Conservation (phyloP, 441 rosid genomes). For the Gossypium davidsonii region DNA sequence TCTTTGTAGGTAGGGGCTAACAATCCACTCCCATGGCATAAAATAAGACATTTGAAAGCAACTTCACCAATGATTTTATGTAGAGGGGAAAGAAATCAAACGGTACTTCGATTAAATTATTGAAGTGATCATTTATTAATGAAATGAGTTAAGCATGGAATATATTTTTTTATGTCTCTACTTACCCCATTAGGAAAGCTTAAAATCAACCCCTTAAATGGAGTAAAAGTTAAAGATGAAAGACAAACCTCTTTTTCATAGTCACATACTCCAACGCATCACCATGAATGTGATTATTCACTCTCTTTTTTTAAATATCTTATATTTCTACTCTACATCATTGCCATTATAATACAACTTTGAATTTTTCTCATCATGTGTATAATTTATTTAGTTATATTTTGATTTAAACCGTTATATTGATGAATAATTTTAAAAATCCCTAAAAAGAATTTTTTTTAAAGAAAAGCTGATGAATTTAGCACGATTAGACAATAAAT, state of each 20-base stretch:
- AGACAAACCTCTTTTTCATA: background rate
- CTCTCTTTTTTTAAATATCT: background rate
- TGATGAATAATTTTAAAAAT: too few species aligned
- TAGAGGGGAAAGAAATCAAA: constrained; percentile 6
- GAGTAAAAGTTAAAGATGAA: constrained; percentile 1
- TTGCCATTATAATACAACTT: too few species aligned
- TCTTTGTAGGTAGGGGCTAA: constrained; percentile 3
- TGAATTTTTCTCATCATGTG: too few species aligned
- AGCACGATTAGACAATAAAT: background rate
- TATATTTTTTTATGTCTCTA: background rate
- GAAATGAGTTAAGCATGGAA: background rate
- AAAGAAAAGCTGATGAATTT: too few species aligned
- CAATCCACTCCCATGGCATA: background rate
- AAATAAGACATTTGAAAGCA: constrained; percentile 17
- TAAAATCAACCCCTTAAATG: background rate
- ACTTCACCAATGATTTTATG: constrained; percentile 5
- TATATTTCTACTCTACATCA: background rate
- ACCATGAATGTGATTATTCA: background rate
- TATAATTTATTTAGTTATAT: too few species aligned
- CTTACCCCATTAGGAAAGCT: constrained; percentile 5
- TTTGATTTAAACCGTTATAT: too few species aligned
- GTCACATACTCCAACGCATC: background rate
- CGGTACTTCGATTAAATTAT: constrained; percentile 7
- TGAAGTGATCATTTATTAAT: constrained; percentile 16
- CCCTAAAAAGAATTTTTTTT: too few species aligned